phyloP scores from a whole-genome alignment of 306 rosid genomes.

The Ormosia emarginata region DNA sequence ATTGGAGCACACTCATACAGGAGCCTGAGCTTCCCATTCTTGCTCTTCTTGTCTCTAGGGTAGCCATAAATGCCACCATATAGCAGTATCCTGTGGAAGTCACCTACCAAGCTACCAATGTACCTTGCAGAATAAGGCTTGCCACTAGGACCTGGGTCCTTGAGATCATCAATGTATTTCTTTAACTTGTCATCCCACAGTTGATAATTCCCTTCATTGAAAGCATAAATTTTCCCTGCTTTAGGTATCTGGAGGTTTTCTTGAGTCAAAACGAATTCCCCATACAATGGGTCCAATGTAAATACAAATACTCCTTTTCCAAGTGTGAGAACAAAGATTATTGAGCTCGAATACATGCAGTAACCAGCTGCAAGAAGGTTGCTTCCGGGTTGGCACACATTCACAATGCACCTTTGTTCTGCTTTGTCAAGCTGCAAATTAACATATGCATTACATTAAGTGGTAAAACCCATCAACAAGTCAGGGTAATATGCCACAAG shows the following conservation, averaged over 20 bases:
- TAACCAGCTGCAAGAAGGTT: conserved; percentile 97
- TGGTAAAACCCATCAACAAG: neutral
- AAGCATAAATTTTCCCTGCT: conserved; percentile 85
- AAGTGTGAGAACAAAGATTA: conserved; percentile 82
- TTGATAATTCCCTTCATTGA: conserved; percentile 96
- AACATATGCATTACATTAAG: conserved; percentile 7
- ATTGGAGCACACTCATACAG: conserved; percentile 97
- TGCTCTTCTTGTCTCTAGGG: conserved; percentile 92
- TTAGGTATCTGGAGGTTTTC: conserved; percentile 76
- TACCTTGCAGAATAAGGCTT: conserved; percentile 95
- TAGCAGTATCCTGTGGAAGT: conserved; percentile 81
- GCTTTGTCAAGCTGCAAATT: conserved; percentile 59
- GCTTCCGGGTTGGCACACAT: conserved; percentile 96
- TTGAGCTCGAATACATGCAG: conserved; percentile 97
- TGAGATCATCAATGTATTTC: conserved; percentile 85
- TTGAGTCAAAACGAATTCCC: conserved; percentile 87
- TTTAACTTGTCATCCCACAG: conserved; percentile 90
- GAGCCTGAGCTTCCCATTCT: conserved; percentile 95
- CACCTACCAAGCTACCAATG: conserved; percentile 95
- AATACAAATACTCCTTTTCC: conserved; percentile 86
- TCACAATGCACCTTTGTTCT: conserved; percentile 73
- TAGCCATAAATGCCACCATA: conserved; percentile 98
- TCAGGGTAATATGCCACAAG: neutral
- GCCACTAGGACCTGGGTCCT: conserved; percentile 92
- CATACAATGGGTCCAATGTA: conserved; percentile 85